Evolutionary conservation across 306 rosid species (phyloP).

Genomic region (Mimosa bimucronata): DNA sequence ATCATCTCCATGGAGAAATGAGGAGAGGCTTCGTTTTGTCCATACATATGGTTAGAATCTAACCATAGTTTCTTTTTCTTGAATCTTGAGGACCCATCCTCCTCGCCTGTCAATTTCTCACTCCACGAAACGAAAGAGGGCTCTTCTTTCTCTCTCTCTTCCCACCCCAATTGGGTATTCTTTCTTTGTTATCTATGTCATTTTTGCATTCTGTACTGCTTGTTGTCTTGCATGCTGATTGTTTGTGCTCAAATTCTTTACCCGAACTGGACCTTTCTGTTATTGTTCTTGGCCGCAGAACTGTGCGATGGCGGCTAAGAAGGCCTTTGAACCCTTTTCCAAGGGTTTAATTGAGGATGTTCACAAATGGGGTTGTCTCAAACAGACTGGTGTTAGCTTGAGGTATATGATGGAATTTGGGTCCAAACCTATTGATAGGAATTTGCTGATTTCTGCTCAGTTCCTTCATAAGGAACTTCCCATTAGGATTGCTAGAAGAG

Average conservation of each 20-base stretch:
- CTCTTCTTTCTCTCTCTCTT: background rate
- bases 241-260: slow-evolving; percentile 1
- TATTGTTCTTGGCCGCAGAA: slow-evolving; percentile 17
- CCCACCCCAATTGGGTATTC: background rate
- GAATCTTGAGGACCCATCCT: background rate
- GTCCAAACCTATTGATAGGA: slow-evolving; percentile 45
- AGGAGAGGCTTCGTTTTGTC: no score
- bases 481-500: slow-evolving; percentile 73
- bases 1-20: no score
- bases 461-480: slow-evolving; percentile 82
- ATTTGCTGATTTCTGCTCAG: slow-evolving; percentile 67
- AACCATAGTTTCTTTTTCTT: slow-evolving; percentile 11
- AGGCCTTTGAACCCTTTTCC: slow-evolving; percentile 53
- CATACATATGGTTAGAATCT: slow-evolving; percentile 1
- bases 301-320: slow-evolving; percentile 61
- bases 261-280: background rate
- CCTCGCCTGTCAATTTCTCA: slow-evolving; percentile 12
- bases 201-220: slow-evolving; percentile 39
- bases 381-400: slow-evolving; percentile 74
- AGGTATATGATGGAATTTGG: slow-evolving; percentile 85
- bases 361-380: slow-evolving; percentile 71
- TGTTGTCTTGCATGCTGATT: slow-evolving; percentile 42
- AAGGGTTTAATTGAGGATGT: slow-evolving; percentile 66
- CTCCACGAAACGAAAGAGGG: background rate
- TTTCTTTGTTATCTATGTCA: slow-evolving; percentile 25